These are phyloP conservation scores for Pseudonitzschia pungens DNA, from an alignment of 108 stramenopile genomes.

Conservation along the genomic window DNA sequence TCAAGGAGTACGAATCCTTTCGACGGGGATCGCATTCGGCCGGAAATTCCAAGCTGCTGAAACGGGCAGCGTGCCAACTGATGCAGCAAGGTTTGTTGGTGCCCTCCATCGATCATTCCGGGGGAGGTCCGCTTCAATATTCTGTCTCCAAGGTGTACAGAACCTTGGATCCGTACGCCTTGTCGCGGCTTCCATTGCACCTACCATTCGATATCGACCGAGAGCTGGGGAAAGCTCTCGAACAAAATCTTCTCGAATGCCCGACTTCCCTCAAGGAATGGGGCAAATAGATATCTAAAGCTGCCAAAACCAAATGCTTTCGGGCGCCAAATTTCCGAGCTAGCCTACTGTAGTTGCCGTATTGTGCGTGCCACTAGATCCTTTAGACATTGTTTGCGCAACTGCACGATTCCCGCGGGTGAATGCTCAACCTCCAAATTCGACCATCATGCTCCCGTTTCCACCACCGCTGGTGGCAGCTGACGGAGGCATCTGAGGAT, in stretches of 20 bases:
- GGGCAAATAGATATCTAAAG: constrained; percentile 45
- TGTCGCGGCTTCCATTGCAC: constrained; percentile 68
- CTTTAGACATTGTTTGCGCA: neutral
- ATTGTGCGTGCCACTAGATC: no score
- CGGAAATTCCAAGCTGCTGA: constrained; percentile 14
- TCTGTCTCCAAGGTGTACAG: constrained; percentile 24
- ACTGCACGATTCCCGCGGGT: no score
- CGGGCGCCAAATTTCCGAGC: no score
- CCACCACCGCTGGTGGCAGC: neutral
- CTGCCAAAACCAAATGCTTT: neutral
- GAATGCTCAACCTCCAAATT: neutral
- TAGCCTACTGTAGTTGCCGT: no score
- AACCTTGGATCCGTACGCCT: constrained; percentile 34
- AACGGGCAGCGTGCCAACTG: constrained; percentile 39
- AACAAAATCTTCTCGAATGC: constrained; percentile 56
- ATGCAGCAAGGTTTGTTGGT: constrained; percentile 65
- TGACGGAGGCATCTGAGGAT: constrained; percentile 27
- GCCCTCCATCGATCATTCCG: constrained; percentile 66
- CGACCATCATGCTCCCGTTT: constrained; percentile 47
- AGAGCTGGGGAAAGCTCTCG: constrained; percentile 62
- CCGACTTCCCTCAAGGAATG: constrained; percentile 81
- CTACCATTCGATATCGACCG: constrained; percentile 60
- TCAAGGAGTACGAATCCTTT: constrained; percentile 66
- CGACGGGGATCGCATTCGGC: constrained; percentile 6
- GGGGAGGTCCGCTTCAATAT: constrained; percentile 72